Percentiles rank a stretch among this genome's conserved stretches.
phyloP scores from a whole-genome alignment of 208 protist species.

The Trypanosomatidae sp. region DNA sequence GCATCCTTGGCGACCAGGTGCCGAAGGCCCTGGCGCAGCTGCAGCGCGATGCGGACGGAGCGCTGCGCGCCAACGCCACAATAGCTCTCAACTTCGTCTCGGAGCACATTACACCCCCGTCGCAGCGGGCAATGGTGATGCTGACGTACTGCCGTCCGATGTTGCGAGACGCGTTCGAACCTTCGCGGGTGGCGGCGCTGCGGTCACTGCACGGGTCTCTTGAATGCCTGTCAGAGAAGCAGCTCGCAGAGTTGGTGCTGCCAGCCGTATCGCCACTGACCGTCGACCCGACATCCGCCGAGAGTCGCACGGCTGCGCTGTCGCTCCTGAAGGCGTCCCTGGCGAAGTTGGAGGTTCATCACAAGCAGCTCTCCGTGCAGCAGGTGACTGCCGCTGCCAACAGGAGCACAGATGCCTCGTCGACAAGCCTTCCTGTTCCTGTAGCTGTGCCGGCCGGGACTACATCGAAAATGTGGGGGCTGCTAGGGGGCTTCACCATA shows the following conservation, averaged over 20 bases:
- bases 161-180: conserved; percentile 83
- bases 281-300: conserved; percentile 53
- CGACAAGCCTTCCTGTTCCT: not conserved
- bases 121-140: conserved; percentile 48
- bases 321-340: conserved; percentile 34
- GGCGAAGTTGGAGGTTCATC: conserved; percentile 21
- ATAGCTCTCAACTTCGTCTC: conserved; percentile 77
- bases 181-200: conserved; percentile 63
- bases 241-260: conserved; percentile 56
- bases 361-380: conserved; percentile 14
- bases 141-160: conserved; percentile 68
- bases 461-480: not conserved
- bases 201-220: conserved; percentile 49
- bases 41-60: conserved; percentile 73
- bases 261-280: conserved; percentile 57
- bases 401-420: not conserved
- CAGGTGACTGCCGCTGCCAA: conserved; percentile 1
- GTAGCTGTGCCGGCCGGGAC: not conserved
- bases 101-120: conserved; percentile 37
- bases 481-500: not conserved
- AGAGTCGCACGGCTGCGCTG: conserved; percentile 48
- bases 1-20: conserved; percentile 61
- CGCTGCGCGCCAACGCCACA: conserved; percentile 88
- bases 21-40: conserved; percentile 45
- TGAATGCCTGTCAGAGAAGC: conserved; percentile 32